These are phyloP conservation scores for Hibiscus trionum DNA, from an alignment of 345 rosid species.

Conservation along the genomic window DNA sequence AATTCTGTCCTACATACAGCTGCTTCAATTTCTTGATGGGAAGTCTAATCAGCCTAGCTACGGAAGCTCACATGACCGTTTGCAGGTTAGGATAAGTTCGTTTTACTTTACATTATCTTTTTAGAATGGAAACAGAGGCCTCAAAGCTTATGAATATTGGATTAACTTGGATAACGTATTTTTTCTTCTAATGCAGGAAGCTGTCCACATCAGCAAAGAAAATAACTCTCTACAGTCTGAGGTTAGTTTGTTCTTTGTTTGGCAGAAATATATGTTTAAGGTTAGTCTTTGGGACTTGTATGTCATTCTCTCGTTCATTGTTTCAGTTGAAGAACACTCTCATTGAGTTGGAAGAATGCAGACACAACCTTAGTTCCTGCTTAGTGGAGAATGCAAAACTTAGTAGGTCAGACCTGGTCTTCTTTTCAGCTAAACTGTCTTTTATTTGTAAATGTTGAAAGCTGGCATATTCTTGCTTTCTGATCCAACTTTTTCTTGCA, in stretches of 20 bases:
- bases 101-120: constrained; percentile 13
- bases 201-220: constrained; percentile 36
- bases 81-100: constrained; percentile 34
- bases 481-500: constrained; percentile 12
- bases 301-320: constrained; percentile 14
- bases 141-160: no score
- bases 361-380: constrained; percentile 55
- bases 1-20: constrained; percentile 27
- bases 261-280: constrained; percentile 9
- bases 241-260: constrained; percentile 37
- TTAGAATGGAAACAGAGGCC: neutral
- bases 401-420: constrained; percentile 43
- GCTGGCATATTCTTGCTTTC: constrained; percentile 9
- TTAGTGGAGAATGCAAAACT: constrained; percentile 74
- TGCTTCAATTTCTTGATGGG: constrained; percentile 55
- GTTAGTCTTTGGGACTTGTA: constrained; percentile 6
- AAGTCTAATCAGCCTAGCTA: constrained; percentile 31
- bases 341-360: constrained; percentile 66
- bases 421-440: constrained; percentile 13
- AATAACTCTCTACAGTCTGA: constrained; percentile 45
- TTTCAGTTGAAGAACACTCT: constrained; percentile 53
- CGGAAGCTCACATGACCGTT: constrained; percentile 25
- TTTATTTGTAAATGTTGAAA: constrained; percentile 6
- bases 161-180: no score
- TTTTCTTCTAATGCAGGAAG: constrained; percentile 35